phyloP scores from a whole-genome alignment of 208 protist genomes.

The Naegleria fowleri region DNA sequence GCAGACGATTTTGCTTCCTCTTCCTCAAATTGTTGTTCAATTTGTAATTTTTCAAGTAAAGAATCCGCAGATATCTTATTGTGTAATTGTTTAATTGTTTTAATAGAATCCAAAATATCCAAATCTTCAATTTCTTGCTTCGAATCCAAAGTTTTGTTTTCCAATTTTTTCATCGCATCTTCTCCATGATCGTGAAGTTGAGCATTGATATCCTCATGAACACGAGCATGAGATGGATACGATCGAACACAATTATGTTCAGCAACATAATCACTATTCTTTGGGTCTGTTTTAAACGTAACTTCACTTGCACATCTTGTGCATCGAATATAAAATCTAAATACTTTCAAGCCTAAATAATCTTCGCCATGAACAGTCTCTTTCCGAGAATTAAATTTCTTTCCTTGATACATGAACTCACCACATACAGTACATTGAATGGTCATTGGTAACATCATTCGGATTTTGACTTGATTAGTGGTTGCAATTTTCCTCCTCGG shows the following conservation, averaged over 20 bases:
- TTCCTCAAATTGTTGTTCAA: not conserved
- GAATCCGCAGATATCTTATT: not conserved
- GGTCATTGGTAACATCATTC: constrained; percentile 43
- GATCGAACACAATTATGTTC: constrained; percentile 33
- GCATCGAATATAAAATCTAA: constrained; percentile 39
- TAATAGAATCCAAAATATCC: constrained; percentile 14
- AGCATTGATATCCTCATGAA: not conserved
- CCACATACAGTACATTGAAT: constrained; percentile 34
- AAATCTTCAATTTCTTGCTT: constrained; percentile 19
- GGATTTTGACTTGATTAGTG: constrained; percentile 24
- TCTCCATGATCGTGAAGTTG: not conserved
- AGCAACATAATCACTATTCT: constrained; percentile 30
- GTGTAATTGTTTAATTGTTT: not conserved
- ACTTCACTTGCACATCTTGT: constrained; percentile 34
- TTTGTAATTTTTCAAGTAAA: not conserved
- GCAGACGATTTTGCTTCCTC: too few relatives aligned
- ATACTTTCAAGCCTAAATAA: constrained; percentile 34
- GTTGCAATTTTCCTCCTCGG: constrained; percentile 20
- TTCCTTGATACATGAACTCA: constrained; percentile 34
- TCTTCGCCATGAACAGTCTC: constrained; percentile 32
- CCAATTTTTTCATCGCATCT: constrained; percentile 25
- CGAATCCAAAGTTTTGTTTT: not conserved
- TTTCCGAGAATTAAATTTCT: constrained; percentile 38
- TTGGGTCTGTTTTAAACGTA: constrained; percentile 40
- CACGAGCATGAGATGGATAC: constrained; percentile 18